A percentile compares a stretch with the other conserved stretches of the same genome.
Evolutionary conservation across 1,284 basidiomycete genomes (phyloP).

Genomic region (Ganoderma multipileum): DNA sequence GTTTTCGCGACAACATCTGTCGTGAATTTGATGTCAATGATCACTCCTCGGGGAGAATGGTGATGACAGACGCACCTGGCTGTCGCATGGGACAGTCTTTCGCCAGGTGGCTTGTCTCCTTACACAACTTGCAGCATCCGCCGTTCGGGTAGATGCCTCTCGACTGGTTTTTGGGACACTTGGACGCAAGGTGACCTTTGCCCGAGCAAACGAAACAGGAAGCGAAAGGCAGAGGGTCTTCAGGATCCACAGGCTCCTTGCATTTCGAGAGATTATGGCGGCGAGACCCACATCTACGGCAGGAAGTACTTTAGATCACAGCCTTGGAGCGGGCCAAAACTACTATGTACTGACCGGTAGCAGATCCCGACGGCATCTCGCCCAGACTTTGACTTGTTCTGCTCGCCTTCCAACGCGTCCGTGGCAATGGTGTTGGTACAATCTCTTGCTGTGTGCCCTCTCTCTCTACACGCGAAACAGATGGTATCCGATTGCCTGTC

Average conservation of each 20-base stretch:
- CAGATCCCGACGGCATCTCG: conserved; percentile 71
- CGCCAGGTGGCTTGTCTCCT: conserved; percentile 85
- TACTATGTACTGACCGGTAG: conserved; percentile 75
- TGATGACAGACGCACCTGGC: conserved; percentile 49
- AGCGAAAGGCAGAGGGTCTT: conserved; percentile 84
- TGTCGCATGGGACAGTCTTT: conserved; percentile 79
- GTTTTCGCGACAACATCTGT: conserved; percentile 41
- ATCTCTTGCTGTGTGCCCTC: conserved; percentile 85
- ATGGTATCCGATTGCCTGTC: conserved; percentile 67
- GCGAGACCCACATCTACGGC: conserved; percentile 79
- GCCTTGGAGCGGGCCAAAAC: too few relatives aligned
- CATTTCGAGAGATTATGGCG: conserved; percentile 84
- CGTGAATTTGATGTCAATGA: conserved; percentile 6
- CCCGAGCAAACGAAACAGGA: conserved; percentile 91
- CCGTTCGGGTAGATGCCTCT: conserved; percentile 93
- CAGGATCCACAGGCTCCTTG: conserved; percentile 67
- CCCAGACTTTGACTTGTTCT: conserved; percentile 38
- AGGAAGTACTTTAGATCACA: background rate
- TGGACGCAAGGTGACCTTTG: conserved; percentile 82
- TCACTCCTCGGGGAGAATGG: background rate
- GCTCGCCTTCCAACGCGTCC: conserved; percentile 38
- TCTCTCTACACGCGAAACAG: conserved; percentile 89
- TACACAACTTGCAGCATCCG: conserved; percentile 89
- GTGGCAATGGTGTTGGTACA: conserved; percentile 67
- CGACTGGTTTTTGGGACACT: conserved; percentile 82